These are phyloP conservation scores for Stipa capillata DNA, from an alignment of 176 grass and related monocot genomes.

Conservation along the genomic window DNA sequence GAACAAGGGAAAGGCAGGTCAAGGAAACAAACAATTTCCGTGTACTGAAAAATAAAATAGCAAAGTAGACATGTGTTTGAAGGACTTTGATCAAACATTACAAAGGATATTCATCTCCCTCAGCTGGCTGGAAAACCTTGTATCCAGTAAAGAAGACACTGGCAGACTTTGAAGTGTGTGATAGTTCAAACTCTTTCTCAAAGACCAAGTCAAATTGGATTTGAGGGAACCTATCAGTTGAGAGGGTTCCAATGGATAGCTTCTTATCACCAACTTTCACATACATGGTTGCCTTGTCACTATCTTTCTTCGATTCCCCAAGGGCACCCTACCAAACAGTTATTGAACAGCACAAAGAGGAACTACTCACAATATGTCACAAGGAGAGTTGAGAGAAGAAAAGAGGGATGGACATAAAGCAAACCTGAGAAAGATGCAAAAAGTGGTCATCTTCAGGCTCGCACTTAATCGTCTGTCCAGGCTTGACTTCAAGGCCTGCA, in stretches of 20 bases:
- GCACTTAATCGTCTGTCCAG: conserved; percentile 49
- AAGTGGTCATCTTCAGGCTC: conserved; percentile 51
- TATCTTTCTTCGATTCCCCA: conserved; percentile 60
- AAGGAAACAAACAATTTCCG: conserved; percentile 14
- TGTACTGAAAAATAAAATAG: not conserved
- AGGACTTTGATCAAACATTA: not conserved
- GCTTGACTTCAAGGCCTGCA: conserved; percentile 78
- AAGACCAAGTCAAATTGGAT: conserved; percentile 81
- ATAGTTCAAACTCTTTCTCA: conserved; percentile 87
- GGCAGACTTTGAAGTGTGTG: conserved; percentile 62
- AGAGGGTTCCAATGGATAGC: conserved; percentile 67
- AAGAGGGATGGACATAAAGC: not conserved
- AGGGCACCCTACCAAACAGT: conserved; percentile 41
- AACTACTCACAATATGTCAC: no score
- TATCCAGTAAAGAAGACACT: conserved; percentile 78
- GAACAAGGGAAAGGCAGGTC: conserved; percentile 6
- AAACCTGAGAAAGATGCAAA: conserved; percentile 82
- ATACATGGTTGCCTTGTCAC: conserved; percentile 40
- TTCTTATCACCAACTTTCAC: conserved; percentile 54
- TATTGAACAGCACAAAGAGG: not conserved
- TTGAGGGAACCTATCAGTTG: conserved; percentile 45
- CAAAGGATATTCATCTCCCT: conserved; percentile 57
- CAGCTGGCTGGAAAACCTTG: conserved; percentile 36
- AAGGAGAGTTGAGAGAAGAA: no score
- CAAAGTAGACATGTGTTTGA: not conserved